Percentiles rank a stretch among this genome's conserved stretches.
phyloP scores from a whole-genome alignment of 768 basidiomycete species.

The Pisolithus orientalis region DNA sequence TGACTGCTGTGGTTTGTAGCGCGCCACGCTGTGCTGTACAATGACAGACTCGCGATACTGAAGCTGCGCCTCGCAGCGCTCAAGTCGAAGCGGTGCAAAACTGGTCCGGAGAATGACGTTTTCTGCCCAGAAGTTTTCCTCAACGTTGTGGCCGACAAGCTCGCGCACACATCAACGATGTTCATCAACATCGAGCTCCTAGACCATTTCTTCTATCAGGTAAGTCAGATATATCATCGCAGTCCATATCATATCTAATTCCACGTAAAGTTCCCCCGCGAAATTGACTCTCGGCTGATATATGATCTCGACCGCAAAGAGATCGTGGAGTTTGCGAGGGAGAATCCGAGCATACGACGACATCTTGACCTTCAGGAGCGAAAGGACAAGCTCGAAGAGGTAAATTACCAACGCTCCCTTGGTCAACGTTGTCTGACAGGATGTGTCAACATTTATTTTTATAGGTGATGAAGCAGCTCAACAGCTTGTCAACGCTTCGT shows the following conservation, averaged over 20 bases:
- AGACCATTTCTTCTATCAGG: slow-evolving; percentile 98
- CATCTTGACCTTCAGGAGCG: slow-evolving; percentile 94
- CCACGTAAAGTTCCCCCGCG: slow-evolving; percentile 77
- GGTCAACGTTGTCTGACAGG: not conserved
- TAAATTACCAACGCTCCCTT: slow-evolving; percentile 21
- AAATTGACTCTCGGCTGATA: slow-evolving; percentile 89
- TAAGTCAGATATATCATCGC: slow-evolving; percentile 26
- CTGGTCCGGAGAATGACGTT: slow-evolving; percentile 81
- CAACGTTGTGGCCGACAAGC: slow-evolving; percentile 92
- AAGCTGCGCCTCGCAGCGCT: slow-evolving; percentile 83
- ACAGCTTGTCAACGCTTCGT: slow-evolving; percentile 83
- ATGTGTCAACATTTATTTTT: slow-evolving; percentile 4
- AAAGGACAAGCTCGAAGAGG: slow-evolving; percentile 97
- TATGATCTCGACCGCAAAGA: slow-evolving; percentile 92
- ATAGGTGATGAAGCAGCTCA: slow-evolving; percentile 93
- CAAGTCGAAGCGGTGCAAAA: slow-evolving; percentile 82
- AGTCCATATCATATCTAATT: not conserved
- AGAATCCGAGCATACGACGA: slow-evolving; percentile 82
- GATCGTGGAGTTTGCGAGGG: slow-evolving; percentile 86
- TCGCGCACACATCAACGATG: slow-evolving; percentile 93
- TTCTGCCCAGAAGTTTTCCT: slow-evolving; percentile 97
- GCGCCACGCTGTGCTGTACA: slow-evolving; percentile 87
- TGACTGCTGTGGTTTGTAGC: slow-evolving; percentile 40
- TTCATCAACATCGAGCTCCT: slow-evolving; percentile 98
- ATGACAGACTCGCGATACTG: slow-evolving; percentile 72